phyloP scores from a whole-genome alignment of 306 rosid genomes.

The Ormosia emarginata region DNA sequence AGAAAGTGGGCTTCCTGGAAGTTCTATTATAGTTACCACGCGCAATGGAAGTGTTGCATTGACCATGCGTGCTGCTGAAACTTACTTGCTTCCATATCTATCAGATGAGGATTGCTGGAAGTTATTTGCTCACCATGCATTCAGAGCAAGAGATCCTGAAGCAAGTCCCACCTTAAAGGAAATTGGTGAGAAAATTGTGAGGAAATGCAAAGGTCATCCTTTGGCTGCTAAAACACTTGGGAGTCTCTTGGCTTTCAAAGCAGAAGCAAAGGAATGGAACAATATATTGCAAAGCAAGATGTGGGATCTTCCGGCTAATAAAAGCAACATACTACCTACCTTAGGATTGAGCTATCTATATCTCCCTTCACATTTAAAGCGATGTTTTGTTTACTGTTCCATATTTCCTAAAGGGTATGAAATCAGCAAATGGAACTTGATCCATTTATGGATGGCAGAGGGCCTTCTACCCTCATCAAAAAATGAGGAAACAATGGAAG shows the following conservation, averaged over 20 bases:
- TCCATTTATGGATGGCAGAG: slow-evolving; percentile 29
- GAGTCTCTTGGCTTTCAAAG: neutral
- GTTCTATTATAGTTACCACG: neutral
- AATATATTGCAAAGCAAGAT: neutral
- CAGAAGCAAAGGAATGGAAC: neutral
- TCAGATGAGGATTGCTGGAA: neutral
- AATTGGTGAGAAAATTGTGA: neutral
- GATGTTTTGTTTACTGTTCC: slow-evolving; percentile 20
- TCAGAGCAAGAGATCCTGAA: neutral
- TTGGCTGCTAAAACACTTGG: neutral
- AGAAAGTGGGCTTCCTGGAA: neutral
- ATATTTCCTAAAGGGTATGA: neutral
- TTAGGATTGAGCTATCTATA: neutral
- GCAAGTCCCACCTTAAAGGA: neutral
- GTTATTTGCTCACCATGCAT: neutral
- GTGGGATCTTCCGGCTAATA: neutral
- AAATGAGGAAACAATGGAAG: neutral
- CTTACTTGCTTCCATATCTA: neutral
- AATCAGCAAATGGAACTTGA: neutral
- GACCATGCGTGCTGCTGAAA: neutral
- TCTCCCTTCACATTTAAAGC: slow-evolving; percentile 15
- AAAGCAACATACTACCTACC: neutral
- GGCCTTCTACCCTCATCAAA: neutral
- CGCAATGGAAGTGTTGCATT: neutral
- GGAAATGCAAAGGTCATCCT: neutral